Evolutionary conservation across 2,329 filamentous ascomycete species (phyloP).

Genomic region (Pseudogymnoascus pannorum): DNA sequence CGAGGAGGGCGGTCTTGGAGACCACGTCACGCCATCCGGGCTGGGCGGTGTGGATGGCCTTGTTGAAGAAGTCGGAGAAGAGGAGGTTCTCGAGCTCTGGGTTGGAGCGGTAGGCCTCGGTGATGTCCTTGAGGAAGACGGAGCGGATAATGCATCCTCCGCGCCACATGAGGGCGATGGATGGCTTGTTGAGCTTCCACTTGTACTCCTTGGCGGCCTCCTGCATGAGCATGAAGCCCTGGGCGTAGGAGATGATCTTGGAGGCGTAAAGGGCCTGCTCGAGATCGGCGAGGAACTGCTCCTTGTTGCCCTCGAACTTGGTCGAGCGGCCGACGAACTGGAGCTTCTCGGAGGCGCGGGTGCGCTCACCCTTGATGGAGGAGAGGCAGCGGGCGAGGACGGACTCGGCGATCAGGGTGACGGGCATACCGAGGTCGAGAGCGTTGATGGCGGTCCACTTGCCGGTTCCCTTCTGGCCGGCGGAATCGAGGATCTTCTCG

Average conservation of each 20-base stretch:
- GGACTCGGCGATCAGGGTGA: constrained; percentile 94
- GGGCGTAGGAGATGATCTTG: constrained; percentile 99
- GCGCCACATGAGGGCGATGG: constrained; percentile 99
- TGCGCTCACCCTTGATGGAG: constrained; percentile 88
- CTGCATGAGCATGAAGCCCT: constrained; percentile 99
- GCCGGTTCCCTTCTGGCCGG: constrained; percentile 98
- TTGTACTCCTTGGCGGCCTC: constrained; percentile 93
- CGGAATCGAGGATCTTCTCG: constrained; percentile 98
- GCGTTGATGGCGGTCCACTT: constrained; percentile 99
- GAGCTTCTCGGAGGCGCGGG: constrained; percentile 71
- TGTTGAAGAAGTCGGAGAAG: constrained; percentile 99
- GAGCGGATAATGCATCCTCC: constrained; percentile 99
- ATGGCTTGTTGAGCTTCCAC: constrained; percentile 99
- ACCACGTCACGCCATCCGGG: constrained; percentile 86
- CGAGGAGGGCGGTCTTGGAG: constrained; percentile 83
- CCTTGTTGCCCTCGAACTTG: constrained; percentile 82
- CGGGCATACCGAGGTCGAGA: constrained; percentile 95
- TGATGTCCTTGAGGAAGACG: constrained; percentile 99
- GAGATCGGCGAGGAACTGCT: constrained; percentile 90
- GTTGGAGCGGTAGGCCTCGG: constrained; percentile 88
- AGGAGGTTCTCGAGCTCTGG: constrained; percentile 95
- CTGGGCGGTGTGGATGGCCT: constrained; percentile 96
- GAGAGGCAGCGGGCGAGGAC: constrained; percentile 93
- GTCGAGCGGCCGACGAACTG: constrained; percentile 64
- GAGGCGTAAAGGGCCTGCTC: constrained; percentile 98